Evolutionary conservation across 2,329 filamentous ascomycete species (phyloP).

Genomic region (Pseudocercospora pini-densiflorae): DNA sequence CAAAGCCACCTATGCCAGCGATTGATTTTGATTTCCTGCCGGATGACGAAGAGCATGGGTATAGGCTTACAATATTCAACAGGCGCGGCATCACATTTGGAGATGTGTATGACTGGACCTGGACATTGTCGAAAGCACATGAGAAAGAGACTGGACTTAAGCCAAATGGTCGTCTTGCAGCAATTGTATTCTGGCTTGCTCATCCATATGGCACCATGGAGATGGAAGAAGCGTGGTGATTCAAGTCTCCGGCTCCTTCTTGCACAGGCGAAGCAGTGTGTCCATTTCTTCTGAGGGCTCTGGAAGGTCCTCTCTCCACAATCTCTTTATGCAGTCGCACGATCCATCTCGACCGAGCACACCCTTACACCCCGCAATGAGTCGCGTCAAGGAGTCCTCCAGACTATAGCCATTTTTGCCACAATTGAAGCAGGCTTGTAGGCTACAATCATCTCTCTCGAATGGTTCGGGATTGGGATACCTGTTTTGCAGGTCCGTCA

Average conservation of each 20-base stretch:
- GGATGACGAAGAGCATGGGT: slow-evolving; percentile 2
- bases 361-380: too few species aligned
- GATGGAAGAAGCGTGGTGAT: slow-evolving; percentile 4
- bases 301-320: neutral
- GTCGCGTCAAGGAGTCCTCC: too few species aligned
- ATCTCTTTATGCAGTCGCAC: neutral
- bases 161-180: slow-evolving; percentile 7
- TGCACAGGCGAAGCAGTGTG: neutral
- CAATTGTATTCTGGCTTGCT: slow-evolving; percentile 4
- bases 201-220: neutral
- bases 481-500: too few species aligned
- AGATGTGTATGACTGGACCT: slow-evolving; percentile 23
- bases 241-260: neutral
- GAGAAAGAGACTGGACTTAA: slow-evolving; percentile 5
- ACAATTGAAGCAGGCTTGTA: too few species aligned
- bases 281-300: neutral
- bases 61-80: slow-evolving; percentile 16
- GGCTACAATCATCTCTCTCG: too few species aligned
- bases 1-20: slow-evolving; percentile 15
- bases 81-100: slow-evolving; percentile 16
- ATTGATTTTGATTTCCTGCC: slow-evolving; percentile 17
- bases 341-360: neutral
- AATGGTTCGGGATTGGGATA: too few species aligned
- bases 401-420: too few species aligned
- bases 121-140: slow-evolving; percentile 12